Evolutionary conservation across 352 stramenopile genomes (phyloP), one percentile per base, ranked within the genome.

Genomic region (Globisporangium viniferum): DNA sequence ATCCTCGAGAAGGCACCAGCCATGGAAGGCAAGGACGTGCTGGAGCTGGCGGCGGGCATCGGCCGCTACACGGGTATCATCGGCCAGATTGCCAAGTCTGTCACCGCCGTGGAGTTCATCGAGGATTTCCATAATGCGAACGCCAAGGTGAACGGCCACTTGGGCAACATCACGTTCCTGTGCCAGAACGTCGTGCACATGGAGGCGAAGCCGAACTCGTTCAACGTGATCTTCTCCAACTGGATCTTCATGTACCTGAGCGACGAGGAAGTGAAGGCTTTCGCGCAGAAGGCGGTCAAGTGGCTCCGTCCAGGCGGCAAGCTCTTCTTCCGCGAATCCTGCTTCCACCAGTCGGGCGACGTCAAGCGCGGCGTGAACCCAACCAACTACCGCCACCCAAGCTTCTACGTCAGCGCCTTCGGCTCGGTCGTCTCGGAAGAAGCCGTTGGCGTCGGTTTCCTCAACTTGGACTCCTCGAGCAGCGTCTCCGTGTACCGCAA

Each of bases 181-280:
- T 91, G 81, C 69, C 63, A 86, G 54, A 84, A 94, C 61, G 80
- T 94, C 5, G 82, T 86, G 14, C 79, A 87, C 31, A 69, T 94
- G 18, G 76, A 91, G 44, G 76, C 64, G 18, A 71, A 76, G 57
- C 71, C 76, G 1, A 74, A 87, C 63, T 92, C 81, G 20, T 85
- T 87, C 36, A 81, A 91, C 62, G 74, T 91, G 0, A 85, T 91
- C 55, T 90, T 90, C 69, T 87, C 78, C 66, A 91, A 91, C 72
- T 91, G 81, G 81, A 74, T 91, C 58, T 88, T 91, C 68, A 91
- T 91, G 83, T 91, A 91, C 60, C 62, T 92, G 22, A 70, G 72
- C 10, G 81, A 90, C 58, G 78, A 86, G 2, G 80, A 90, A 62
- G 78, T 92, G 6, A 68, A 79, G 62, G 62, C 54, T 2, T 86